Base-by-base conservation (phyloP, 148 eudicot genomes). In the Rhododendron kiyosumense region DNA sequence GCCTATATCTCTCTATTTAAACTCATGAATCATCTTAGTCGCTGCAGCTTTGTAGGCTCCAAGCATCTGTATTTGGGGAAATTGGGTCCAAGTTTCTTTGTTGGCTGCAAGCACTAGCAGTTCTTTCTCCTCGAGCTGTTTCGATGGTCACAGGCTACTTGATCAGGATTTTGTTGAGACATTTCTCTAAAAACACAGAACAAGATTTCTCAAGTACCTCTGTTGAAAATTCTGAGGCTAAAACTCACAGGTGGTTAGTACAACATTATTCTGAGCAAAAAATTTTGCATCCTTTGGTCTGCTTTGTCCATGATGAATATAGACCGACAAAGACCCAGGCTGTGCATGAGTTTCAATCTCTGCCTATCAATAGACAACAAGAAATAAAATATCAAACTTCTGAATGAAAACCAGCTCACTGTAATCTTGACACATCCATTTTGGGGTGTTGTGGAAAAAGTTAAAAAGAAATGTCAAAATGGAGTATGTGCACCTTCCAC, bases 301-400 rank as follows among this genome's bases (percentile, higher is more conserved):
- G 89, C 91, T 90, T 86, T 88, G 95, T 83, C 99, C 99, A 90
- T 97, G 95, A 89, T 97, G 96, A 88, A 93, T 93, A 90, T 95
- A 92, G 85, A 95, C 48, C 82, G 98, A 95, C 63, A 95, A 88
- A 84, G 94, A 86, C 77, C 99, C 98, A 79, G 96, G 93, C 82
- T 90, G 90, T 76, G 94, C 92, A 92, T 95, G 98, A 86, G 94
- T 91, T 92, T 97, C 99, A 87, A 95, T 93, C 92, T 97, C 99
- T 86, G 93, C 88, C 99, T 97, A 88, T 81, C 83, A 90, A 38
- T 8, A 46, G 9, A 83, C 51, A n/a, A 13, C 71, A 89, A 41
- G 61, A 71, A 59, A 73, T 82, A 51, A 84, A 78, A 81, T 34
- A 86, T 15, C 73, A 61, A 20, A 48, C 38, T 73, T 63, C 52